Evolutionary conservation across 148 eudicot genomes (phyloP).

Genomic region (Fallopia convolvulus): DNA sequence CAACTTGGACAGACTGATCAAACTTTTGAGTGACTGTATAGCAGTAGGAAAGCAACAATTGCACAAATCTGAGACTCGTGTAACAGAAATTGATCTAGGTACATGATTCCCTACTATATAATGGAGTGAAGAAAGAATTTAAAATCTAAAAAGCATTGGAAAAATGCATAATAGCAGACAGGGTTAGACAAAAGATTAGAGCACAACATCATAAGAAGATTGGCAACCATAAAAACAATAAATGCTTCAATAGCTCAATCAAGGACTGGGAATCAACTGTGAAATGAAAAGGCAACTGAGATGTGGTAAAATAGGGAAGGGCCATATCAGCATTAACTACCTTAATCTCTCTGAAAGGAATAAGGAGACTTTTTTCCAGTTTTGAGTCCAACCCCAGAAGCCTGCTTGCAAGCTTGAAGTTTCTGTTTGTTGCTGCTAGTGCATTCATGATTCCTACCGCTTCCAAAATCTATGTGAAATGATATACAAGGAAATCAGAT

Average conservation of each 20-base stretch:
- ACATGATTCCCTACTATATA: not conserved
- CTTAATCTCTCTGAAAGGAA: conserved; percentile 98
- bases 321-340: conserved; percentile 22
- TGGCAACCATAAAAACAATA: not conserved
- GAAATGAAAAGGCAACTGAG: not conserved
- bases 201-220: not conserved
- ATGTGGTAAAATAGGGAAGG: not conserved
- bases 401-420: conserved; percentile 76
- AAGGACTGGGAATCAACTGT: not conserved
- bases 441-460: conserved; percentile 64
- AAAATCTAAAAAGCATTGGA: not conserved
- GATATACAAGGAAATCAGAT: conserved; percentile 8
- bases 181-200: not conserved
- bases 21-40: not conserved
- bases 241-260: not conserved
- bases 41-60: not conserved
- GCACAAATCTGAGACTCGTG: not conserved
- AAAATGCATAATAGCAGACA: not conserved
- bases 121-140: not conserved
- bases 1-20: not conserved
- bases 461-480: conserved; percentile 11
- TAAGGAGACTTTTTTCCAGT: conserved; percentile 84
- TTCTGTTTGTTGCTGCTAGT: conserved; percentile 92
- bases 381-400: conserved; percentile 83
- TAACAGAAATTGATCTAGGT: not conserved